Base-by-base conservation (phyloP, 805 yeast genomes). In the Wickerhamiella alocasiicola region DNA sequence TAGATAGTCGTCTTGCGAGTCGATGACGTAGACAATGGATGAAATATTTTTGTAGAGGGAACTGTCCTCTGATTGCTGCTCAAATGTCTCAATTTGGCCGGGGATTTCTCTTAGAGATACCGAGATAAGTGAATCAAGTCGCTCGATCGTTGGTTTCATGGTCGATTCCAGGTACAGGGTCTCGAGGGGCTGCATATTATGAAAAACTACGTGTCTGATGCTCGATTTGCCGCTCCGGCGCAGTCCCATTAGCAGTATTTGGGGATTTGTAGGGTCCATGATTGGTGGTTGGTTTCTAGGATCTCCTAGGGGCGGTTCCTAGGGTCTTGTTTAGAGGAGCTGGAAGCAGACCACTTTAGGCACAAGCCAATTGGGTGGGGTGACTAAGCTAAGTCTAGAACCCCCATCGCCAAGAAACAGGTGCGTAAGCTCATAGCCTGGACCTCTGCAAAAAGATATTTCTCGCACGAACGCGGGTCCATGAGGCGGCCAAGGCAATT, bases 131-230 rank as follows among this genome's bases (percentile, higher is more conserved):
- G 95, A 82, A 36, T 77, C 71, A 55, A 85, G 81, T 53, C 74
- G 81, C 52, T 85, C 95, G 11, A 80, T 71, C 3, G 93, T 81
- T 3, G 95, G 95, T 53, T 78, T 81, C 2, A 93, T 72, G 0
- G 98, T 88, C 39, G 87, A 76, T 51, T 88, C 97, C 41, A 91
- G 63, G 54, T 88, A 88, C 34, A 88, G 60, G 0, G 97, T 87
- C 54, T 88, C 96, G 46, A 85, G 65, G 1, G 98, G 96, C 55
- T 82, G 94, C 94, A 91, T 84, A 55, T 83, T 81, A 59, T 88
- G 95, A 61, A 91, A 91, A 2, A 91, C 93, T 11, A 91, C 97
- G 55, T 88, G 85, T 54, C 95, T 78, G 24, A 91, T 91, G 3
- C 96, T 85, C 6, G 95, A 83, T 61, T 91, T 91, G 11, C 98